phyloP scores from a whole-genome alignment of 192 early-diverging fungal genomes.

The Podila epigama region DNA sequence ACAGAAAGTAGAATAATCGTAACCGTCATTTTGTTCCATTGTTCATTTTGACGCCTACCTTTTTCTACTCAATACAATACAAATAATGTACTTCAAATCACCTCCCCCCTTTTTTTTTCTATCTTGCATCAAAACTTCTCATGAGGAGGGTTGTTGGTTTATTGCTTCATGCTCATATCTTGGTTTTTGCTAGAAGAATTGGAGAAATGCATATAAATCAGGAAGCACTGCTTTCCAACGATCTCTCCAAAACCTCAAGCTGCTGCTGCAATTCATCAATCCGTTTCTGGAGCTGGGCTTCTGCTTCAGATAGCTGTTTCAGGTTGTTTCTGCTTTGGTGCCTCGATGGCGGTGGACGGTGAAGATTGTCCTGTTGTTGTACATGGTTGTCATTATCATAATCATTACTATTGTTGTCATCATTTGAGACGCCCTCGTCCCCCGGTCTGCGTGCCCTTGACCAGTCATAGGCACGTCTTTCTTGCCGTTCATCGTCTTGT shows the following conservation, averaged over 20 bases:
- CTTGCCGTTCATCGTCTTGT: slow-evolving; percentile 1
- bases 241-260: slow-evolving; percentile 20
- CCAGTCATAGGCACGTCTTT: neutral
- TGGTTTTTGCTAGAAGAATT: too few species aligned
- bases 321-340: neutral
- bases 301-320: slow-evolving; percentile 1
- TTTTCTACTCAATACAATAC: too few species aligned
- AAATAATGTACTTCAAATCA: too few species aligned
- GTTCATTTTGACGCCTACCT: too few species aligned
- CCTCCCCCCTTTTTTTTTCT: too few species aligned
- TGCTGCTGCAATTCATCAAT: slow-evolving; percentile 40
- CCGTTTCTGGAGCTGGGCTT: slow-evolving; percentile 20
- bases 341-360: neutral
- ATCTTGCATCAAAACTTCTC: neutral
- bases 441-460: neutral
- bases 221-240: slow-evolving; percentile 5
- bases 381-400: slow-evolving; percentile 1
- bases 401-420: neutral
- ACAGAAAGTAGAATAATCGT: slow-evolving; percentile 43
- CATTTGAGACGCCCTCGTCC: neutral
- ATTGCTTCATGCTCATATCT: too few species aligned
- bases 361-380: neutral
- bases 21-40: too few species aligned
- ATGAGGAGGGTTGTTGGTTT: neutral
- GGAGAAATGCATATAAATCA: too few species aligned